Evolutionary conservation across 2,329 filamentous ascomycete species (phyloP).

Genomic region (Sordariomycetes sp.): DNA sequence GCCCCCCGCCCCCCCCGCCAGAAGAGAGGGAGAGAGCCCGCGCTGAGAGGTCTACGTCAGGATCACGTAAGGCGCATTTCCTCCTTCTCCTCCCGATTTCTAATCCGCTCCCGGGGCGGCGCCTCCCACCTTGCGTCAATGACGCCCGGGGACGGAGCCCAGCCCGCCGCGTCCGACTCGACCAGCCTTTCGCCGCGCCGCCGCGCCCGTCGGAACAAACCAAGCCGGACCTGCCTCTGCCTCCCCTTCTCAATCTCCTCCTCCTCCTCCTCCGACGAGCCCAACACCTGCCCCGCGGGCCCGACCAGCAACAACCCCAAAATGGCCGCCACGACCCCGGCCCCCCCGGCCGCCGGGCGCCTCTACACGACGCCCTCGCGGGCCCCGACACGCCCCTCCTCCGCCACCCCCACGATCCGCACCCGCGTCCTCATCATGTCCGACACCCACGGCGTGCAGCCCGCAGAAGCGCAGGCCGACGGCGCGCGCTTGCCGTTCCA

Average conservation of each 20-base stretch:
- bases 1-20: background rate
- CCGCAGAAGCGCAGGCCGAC: background rate
- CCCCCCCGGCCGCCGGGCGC: background rate
- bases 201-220: background rate
- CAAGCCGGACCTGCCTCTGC: background rate
- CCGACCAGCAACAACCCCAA: background rate
- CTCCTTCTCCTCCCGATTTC: background rate
- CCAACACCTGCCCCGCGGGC: background rate
- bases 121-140: background rate
- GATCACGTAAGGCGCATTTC: background rate
- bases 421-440: slow-evolving; percentile 6
- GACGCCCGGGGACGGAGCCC: background rate
- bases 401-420: background rate
- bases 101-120: background rate
- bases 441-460: slow-evolving; percentile 5
- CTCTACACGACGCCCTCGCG: background rate
- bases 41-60: background rate
- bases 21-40: background rate
- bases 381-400: background rate
- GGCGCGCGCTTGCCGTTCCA: slow-evolving; percentile 1
- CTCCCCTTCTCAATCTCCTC: background rate
- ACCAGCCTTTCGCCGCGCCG: background rate
- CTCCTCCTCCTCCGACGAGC: background rate
- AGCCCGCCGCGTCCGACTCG: background rate
- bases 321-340: background rate